Evolutionary conservation across 2,329 filamentous ascomycete species (phyloP), one percentile per base, ranked within the genome.

Genomic region (Leptographium flavum): DNA sequence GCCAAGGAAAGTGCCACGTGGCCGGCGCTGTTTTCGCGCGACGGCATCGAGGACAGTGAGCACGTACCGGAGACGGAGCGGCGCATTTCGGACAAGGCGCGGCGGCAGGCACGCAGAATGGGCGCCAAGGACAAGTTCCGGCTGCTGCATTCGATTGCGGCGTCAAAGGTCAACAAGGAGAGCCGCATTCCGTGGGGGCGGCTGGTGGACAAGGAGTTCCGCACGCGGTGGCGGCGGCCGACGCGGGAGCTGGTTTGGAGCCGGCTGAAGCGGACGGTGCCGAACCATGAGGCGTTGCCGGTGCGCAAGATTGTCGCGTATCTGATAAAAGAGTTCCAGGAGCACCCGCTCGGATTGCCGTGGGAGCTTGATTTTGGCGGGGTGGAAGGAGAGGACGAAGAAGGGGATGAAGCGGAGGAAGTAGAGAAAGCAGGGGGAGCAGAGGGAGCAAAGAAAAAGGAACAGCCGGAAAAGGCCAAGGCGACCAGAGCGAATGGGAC

Each of bases 151-250:
- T 62, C 66, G 2, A 66, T 76, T 31, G 58, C 64, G 8, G 60
- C 63, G 14, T 63, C 60, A 3, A 59, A 59, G 2, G 67, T 61
- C 1, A 53, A 56, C 9, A 57, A 49, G 1, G 72, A 76, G 43
- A 51, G 55, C 9, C 68, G 67, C 39, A 73, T 77, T 35, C 65
- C 65, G 0, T 78, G 74, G 74, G 52, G 55, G 31, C 60, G 55
- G 22, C 55, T 76, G 13, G 49, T 44, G 14, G 47, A 50, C 33
- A 22, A 13, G 10, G 27, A 30, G 1, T 54, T 40, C 32, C 50
- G 52, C 30, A 36, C 39, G 25, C 39, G 23, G 14, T 53, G 49
- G 51, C 38, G 22, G 11, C 49, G 49, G 2, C 42, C 47, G n/a
- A 42, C 52, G 3, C 49, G 53, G 28, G 47, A 52, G 32, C 27